Evolutionary conservation across 2,329 filamentous ascomycete species (phyloP).

Genomic region (Ophiostoma tasmaniense): DNA sequence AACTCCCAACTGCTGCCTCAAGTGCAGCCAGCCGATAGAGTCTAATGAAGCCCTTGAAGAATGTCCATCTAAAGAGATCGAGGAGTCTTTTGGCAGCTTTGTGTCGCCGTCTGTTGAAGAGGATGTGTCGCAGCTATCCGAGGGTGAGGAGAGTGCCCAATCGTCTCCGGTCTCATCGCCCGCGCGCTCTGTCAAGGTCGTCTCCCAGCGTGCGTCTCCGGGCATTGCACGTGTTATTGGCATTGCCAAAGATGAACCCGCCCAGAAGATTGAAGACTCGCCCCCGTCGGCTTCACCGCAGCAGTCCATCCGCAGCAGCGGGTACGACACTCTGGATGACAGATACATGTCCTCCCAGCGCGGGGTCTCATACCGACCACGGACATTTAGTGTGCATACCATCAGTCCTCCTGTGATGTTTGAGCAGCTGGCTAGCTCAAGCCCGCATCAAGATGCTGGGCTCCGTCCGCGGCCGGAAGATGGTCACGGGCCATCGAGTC

Average conservation of each 20-base stretch:
- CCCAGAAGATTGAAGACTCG: neutral
- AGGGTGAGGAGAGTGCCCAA: neutral
- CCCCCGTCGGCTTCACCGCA: neutral
- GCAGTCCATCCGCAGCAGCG: neutral
- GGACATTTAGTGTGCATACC: conserved; percentile 18
- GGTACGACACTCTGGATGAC: neutral
- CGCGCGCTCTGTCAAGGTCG: neutral
- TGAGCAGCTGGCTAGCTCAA: neutral
- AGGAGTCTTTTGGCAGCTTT: neutral
- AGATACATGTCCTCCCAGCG: neutral
- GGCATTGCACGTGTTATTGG: neutral
- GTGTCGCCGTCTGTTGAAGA: neutral
- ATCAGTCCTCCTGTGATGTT: conserved; percentile 12
- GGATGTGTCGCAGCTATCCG: neutral
- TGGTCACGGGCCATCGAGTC: neutral
- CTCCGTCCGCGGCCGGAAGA: neutral
- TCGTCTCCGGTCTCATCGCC: neutral
- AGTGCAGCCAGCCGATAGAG: neutral
- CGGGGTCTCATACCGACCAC: neutral
- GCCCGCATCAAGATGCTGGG: neutral
- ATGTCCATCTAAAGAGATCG: too few species aligned
- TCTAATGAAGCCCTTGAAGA: too few species aligned
- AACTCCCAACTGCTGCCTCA: neutral
- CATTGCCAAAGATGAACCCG: neutral
- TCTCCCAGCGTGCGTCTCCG: neutral